Conservation (phyloP, 129 eudicot genomes). For the Arctium lappa region DNA sequence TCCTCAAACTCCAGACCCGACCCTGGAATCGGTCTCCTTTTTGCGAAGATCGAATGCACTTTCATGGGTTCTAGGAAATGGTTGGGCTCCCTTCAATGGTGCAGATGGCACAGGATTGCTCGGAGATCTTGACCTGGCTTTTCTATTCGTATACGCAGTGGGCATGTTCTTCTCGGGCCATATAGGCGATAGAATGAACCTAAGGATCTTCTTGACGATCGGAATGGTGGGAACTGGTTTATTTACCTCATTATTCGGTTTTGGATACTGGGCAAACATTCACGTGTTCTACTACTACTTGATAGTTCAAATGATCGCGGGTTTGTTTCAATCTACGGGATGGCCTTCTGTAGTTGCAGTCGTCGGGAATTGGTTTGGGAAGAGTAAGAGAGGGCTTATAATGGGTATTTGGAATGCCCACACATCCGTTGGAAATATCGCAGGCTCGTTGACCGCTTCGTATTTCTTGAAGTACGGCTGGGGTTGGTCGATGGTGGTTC, state of each 20-base stretch:
- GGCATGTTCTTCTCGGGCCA: slow-evolving; percentile 96
- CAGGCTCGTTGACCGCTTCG: slow-evolving; percentile 81
- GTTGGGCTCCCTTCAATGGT: slow-evolving; percentile 91
- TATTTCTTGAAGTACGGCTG: slow-evolving; percentile 78
- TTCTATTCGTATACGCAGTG: slow-evolving; percentile 74
- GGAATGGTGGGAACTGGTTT: slow-evolving; percentile 98
- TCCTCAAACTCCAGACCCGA: slow-evolving; percentile 46
- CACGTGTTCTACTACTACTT: slow-evolving; percentile 74
- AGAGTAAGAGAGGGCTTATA: slow-evolving; percentile 82
- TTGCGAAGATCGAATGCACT: slow-evolving; percentile 24
- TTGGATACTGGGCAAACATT: slow-evolving; percentile 80
- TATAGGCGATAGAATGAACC: slow-evolving; percentile 79
- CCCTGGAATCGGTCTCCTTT: slow-evolving; percentile 44
- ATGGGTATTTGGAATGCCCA: slow-evolving; percentile 99
- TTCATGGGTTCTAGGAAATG: slow-evolving; percentile 50
- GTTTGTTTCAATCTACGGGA: slow-evolving; percentile 89
- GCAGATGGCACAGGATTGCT: slow-evolving; percentile 78
- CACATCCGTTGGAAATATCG: slow-evolving; percentile 79
- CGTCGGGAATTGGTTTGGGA: slow-evolving; percentile 97
- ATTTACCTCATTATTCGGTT: slow-evolving; percentile 76
- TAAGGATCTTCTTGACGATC: slow-evolving; percentile 67
- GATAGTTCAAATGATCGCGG: slow-evolving; percentile 85
- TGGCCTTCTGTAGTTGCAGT: slow-evolving; percentile 99
- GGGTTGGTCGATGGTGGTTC: slow-evolving; percentile 98
- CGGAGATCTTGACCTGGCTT: slow-evolving; percentile 89